Percentiles rank a stretch among this genome's conserved stretches.
phyloP scores from a whole-genome alignment of 306 rosid species.

The Vachellia collinsii region DNA sequence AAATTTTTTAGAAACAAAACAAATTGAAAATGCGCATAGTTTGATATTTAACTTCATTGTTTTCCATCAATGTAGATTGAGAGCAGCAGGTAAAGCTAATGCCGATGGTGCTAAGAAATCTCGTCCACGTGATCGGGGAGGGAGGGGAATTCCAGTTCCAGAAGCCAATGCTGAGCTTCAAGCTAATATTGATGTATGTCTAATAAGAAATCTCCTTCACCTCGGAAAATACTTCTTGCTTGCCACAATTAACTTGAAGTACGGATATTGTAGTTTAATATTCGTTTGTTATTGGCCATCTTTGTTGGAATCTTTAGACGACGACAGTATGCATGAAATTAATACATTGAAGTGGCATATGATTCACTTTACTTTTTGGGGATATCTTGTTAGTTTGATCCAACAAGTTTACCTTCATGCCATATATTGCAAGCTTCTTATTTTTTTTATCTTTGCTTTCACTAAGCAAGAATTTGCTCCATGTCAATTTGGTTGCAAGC shows the following conservation, averaged over 20 bases:
- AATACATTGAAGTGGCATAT: neutral
- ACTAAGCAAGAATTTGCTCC: neutral
- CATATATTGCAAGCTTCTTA: neutral
- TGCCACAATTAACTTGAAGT: neutral
- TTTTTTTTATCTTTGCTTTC: neutral
- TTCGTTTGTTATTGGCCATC: neutral
- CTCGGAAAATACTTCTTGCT: slow-evolving; percentile 5
- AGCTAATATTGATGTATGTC: slow-evolving; percentile 86
- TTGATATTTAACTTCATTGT: slow-evolving; percentile 37
- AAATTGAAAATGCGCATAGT: slow-evolving; percentile 1
- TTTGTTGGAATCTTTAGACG: too few species aligned
- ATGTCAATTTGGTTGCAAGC: too few species aligned
- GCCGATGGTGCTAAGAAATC: slow-evolving; percentile 83
- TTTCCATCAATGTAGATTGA: slow-evolving; percentile 64
- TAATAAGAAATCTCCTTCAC: slow-evolving; percentile 33
- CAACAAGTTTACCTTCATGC: neutral
- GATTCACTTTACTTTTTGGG: neutral
- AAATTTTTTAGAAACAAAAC: neutral
- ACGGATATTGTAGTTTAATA: neutral
- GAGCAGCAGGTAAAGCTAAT: slow-evolving; percentile 84
- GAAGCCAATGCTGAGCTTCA: slow-evolving; percentile 98
- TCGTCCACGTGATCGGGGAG: slow-evolving; percentile 77
- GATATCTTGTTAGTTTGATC: neutral
- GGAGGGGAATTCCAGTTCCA: slow-evolving; percentile 81
- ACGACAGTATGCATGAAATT: neutral